Percentiles rank a stretch among this genome's conserved stretches.
phyloP scores from a whole-genome alignment of 257 asterid genomes.

The Jacaranda mimosifolia region DNA sequence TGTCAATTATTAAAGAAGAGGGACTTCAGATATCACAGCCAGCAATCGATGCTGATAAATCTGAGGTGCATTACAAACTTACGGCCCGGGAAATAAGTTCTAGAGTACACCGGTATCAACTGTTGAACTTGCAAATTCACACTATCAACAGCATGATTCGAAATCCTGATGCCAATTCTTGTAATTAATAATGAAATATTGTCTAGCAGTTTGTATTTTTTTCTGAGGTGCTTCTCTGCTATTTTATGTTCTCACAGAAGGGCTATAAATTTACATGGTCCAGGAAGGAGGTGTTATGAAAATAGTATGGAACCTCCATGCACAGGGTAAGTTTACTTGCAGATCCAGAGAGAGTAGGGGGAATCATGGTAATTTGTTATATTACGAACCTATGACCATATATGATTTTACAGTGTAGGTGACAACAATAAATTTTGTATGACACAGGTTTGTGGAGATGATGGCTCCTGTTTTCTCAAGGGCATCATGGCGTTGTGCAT shows the following conservation, averaged over 20 bases:
- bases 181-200: neutral
- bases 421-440: neutral
- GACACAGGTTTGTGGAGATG: slow-evolving; percentile 76
- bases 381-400: neutral
- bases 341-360: neutral
- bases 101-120: slow-evolving; percentile 64
- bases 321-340: slow-evolving; percentile 57
- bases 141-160: neutral
- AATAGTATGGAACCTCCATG: slow-evolving; percentile 71
- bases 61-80: slow-evolving; percentile 71
- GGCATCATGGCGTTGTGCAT: slow-evolving; percentile 77
- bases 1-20: slow-evolving; percentile 61
- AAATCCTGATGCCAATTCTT: neutral
- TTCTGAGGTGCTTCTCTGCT: neutral
- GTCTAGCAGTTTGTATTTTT: neutral
- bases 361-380: neutral
- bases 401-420: neutral
- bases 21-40: slow-evolving; percentile 90
- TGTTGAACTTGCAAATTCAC: slow-evolving; percentile 9
- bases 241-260: slow-evolving; percentile 46
- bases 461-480: slow-evolving; percentile 87
- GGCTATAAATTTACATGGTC: slow-evolving; percentile 51
- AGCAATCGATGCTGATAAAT: slow-evolving; percentile 66
- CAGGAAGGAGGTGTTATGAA: slow-evolving; percentile 59
- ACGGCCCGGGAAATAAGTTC: slow-evolving; percentile 60